Evolutionary conservation across 1,284 basidiomycete genomes (phyloP), one percentile per base, ranked within the genome.

Genomic region (Neotropicomus parvogracilis): DNA sequence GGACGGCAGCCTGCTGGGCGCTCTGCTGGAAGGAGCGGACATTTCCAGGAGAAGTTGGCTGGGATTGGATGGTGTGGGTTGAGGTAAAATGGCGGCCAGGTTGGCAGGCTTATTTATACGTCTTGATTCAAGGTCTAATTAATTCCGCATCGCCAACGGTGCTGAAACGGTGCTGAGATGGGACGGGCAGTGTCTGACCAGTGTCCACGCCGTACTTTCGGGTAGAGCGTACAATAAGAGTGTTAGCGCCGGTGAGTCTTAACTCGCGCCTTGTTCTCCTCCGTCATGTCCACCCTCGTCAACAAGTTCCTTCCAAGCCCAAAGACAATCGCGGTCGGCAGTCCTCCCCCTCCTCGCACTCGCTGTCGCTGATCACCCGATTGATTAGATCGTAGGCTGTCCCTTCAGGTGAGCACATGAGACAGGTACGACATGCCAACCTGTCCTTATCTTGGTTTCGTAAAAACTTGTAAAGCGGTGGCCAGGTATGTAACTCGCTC

Each of bases 321-420:
- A 35, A 83, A 80, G 68, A 86, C 84, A 0, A 43, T 63, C 26
- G 68, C 68, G 20, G 70, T 72, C 47, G 50, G 69, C 59, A 2
- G 11, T 37, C n/a, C 19, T 24, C 5, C 3, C 8, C n/a, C 9
- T 5, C n/a, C 26, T 17, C 4, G 11, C 20, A 11, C 8, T 19
- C 21, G 14, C 8, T 3, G 12, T 42, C 35, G 8, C 46, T 55
- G 24, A 24, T 24, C 24, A 52, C 46, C 40, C 41, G 17, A 37
- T 21, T n/a, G 24, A 39, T 33, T 46, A 87, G 84, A 79, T 87
- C 51, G 78, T 88, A 13, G 84, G 83, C 33, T 87, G 85, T 62
- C 85, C 84, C 4, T 88, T 88, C 73, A 84, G 83, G 83, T 84
- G 58, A 60, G 71, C 49, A 34, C 27, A 6, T 21, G 19, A 17